Conservation (phyloP, 2,329 filamentous ascomycete species). For the Helotiales sp. region DNA sequence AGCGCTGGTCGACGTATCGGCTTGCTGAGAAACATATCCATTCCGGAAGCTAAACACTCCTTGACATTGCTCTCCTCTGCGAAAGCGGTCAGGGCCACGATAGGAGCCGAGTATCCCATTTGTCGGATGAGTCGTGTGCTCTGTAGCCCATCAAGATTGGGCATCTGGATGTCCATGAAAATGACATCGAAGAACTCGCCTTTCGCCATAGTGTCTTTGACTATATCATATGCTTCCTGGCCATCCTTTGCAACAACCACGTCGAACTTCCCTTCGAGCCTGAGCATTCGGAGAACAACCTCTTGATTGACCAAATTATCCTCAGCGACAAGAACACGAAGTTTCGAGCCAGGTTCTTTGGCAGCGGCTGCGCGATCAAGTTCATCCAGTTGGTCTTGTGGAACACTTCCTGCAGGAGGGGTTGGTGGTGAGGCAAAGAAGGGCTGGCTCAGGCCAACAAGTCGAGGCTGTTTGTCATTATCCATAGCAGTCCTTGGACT, state of each 20-base stretch:
- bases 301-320: slow-evolving; percentile 67
- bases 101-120: slow-evolving; percentile 84
- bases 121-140: slow-evolving; percentile 82
- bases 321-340: slow-evolving; percentile 85
- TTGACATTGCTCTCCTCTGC: slow-evolving; percentile 86
- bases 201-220: slow-evolving; percentile 77
- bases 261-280: slow-evolving; percentile 79
- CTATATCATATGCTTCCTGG: slow-evolving; percentile 83
- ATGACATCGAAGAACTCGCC: slow-evolving; percentile 79
- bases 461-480: slow-evolving; percentile 69
- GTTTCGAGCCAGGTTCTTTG: slow-evolving; percentile 59
- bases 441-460: slow-evolving; percentile 80
- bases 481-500: slow-evolving; percentile 43
- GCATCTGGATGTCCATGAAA: slow-evolving; percentile 96
- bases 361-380: slow-evolving; percentile 64
- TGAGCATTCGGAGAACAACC: slow-evolving; percentile 64
- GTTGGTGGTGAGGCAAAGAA: slow-evolving; percentile 57
- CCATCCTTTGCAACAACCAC: slow-evolving; percentile 85
- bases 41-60: slow-evolving; percentile 84
- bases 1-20: slow-evolving; percentile 79
- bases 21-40: slow-evolving; percentile 83
- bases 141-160: slow-evolving; percentile 85
- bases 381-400: slow-evolving; percentile 62
- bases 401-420: slow-evolving; percentile 12
- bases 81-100: slow-evolving; percentile 88